phyloP scores from a whole-genome alignment of 1,284 basidiomycete species.

The Tilletia walkeri region DNA sequence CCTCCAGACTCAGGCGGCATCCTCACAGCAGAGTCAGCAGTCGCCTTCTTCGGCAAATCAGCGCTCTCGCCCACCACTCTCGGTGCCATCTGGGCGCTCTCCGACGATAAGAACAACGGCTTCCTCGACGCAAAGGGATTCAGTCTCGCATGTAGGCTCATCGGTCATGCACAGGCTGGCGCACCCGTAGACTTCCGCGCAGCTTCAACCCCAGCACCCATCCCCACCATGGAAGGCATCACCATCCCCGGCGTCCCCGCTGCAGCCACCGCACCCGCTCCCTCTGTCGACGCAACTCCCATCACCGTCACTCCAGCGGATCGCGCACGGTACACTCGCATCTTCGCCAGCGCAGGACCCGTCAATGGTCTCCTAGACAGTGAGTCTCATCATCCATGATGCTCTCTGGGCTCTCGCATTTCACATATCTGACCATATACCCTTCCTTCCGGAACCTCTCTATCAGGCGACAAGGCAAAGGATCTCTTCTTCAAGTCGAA shows the following conservation, averaged over 20 bases:
- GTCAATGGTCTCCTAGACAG: conserved; percentile 60
- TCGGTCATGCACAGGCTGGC: conserved; percentile 84
- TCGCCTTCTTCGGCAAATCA: conserved; percentile 52
- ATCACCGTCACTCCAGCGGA: conserved; percentile 49
- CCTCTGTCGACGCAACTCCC: conserved; percentile 17
- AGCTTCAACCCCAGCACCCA: conserved; percentile 65
- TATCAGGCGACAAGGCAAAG: conserved; percentile 72
- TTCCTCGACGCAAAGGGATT: conserved; percentile 58
- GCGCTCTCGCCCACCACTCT: conserved; percentile 58
- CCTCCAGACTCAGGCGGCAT: conserved; percentile 42
- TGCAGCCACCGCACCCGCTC: conserved; percentile 25
- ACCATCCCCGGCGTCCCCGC: conserved; percentile 55
- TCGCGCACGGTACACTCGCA: conserved; percentile 53
- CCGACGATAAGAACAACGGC: conserved; percentile 68
- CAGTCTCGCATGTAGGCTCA: conserved; percentile 84
- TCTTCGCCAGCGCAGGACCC: conserved; percentile 52
- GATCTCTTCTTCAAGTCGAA: conserved; percentile 92
- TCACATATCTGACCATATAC: neutral
- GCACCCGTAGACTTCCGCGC: conserved; percentile 64
- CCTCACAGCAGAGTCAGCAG: conserved; percentile 50
- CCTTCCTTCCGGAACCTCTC: neutral
- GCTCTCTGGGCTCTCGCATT: neutral
- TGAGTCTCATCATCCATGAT: neutral
- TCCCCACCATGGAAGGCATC: conserved; percentile 76
- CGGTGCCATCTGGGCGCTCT: conserved; percentile 88